Base-by-base conservation (phyloP, 371 early-diverging fungal genomes). In the Mycotypha africana region DNA sequence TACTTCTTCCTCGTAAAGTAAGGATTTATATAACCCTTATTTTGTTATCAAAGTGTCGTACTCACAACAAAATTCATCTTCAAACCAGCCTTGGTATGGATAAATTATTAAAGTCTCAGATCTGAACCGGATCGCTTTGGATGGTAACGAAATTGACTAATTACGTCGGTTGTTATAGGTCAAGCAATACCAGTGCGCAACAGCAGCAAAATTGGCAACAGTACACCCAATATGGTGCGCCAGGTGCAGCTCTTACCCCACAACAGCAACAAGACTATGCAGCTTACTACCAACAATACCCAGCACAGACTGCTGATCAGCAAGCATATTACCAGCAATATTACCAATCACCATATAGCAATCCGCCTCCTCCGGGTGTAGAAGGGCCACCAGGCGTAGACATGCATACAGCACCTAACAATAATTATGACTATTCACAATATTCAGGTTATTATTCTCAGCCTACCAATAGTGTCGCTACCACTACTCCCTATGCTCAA, bases 301-400 rank as follows among this genome's bases (percentile, higher is more conserved):
- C 49, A 47, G 49, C 51, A 24, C 51, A 55, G 22, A n/a, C n/a
- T n/a, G n/a, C n/a, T n/a, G 49, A 51, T 15, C 58, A 61, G 19
- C 54, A 62, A 21, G 44, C 50, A 10, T 63, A 67, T 33, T 63
- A 63, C 34, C 52, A 54, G 20, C 49, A 53, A n/a, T 67, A 67
- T 45, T 60, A 67, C 14, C 61, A 61, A 42, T 39, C 43, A 11
- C 42, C 40, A 24, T 40, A 50, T 28, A 49, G 30, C 28, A 35
- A 40, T 16, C 55, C 55, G 23, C 49, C 51, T 22, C 51, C 60
- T 31, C 47, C 52, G 28, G 59, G 59, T 12, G 38, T 43, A 21
- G 50, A 53, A n/a, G 22, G 42, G 24, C 22, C 56, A 42, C 23
- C 56, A 52, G 42, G 48, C 15, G 39, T 17, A 19, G 15, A 3